phyloP scores from a whole-genome alignment of 768 basidiomycete species.

The Tricholoma matsutake region DNA sequence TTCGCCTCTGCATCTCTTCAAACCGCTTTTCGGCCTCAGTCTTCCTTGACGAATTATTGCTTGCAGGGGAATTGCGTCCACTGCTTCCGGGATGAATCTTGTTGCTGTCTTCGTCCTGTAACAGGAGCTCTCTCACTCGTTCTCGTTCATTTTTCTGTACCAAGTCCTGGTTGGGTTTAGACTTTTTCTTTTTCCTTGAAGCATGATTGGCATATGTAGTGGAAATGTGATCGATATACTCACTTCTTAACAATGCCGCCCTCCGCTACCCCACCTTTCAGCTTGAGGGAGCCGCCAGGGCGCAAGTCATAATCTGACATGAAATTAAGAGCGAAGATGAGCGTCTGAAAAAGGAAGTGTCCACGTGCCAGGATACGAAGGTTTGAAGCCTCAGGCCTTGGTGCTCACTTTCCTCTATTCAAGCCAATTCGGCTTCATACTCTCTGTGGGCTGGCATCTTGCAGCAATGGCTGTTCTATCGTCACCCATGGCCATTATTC shows the following conservation, averaged over 20 bases:
- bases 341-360: constrained; percentile 13
- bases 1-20: constrained; percentile 78
- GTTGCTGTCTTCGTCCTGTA: constrained; percentile 46
- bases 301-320: constrained; percentile 88
- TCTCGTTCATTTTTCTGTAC: constrained; percentile 46
- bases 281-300: constrained; percentile 85
- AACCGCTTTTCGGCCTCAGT: constrained; percentile 88
- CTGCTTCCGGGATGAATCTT: constrained; percentile 52
- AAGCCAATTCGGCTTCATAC: constrained; percentile 10
- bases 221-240: constrained; percentile 20
- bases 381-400: too few species aligned
- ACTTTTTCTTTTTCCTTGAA: constrained; percentile 85
- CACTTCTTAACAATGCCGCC: constrained; percentile 85
- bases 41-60: constrained; percentile 53
- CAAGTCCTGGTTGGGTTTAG: constrained; percentile 55
- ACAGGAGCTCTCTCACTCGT: constrained; percentile 46
- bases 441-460: constrained; percentile 2
- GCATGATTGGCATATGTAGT: constrained; percentile 8
- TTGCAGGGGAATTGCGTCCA: constrained; percentile 57
- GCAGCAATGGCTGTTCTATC: constrained; percentile 70
- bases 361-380: constrained; percentile 22
- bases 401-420: constrained; percentile 7
- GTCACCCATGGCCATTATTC: constrained; percentile 63
- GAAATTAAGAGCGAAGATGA: constrained; percentile 14
- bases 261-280: constrained; percentile 79